Evolutionary conservation across 106 monocot species (phyloP), one percentile per base, ranked within the genome.

Genomic region (Dactylorhiza incarnata): DNA sequence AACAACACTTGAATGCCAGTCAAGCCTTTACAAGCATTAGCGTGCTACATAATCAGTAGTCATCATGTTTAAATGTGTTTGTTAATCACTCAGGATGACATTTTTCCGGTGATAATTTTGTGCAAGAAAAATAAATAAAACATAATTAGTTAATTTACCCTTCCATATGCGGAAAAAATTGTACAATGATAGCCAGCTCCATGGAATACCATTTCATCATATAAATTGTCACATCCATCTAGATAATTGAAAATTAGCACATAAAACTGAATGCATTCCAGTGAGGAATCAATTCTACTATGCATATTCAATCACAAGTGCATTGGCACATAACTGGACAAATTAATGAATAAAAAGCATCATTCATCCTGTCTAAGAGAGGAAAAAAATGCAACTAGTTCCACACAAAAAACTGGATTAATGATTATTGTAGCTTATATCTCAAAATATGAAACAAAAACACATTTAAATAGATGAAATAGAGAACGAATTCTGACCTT

Each of bases 401-500:
- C 51, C 58, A 4, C 56, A 16, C 58, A 58, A 58, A n/a, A 15
- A 19, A 16, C 16, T 52, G 14, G 51, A 11, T 52, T 20, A 37
- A 37, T 37, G 37, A 37, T 20, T 19, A 16, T 58, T 58, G 58
- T 20, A 72, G 9, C 37, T 46, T 47, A 47, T 65, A 58, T n/a
- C 19, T 58, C 16, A 58, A 58, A 58, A n/a, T 58, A 58, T 15
- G 16, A 58, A 58, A 58, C 16, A n/a, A 58, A n/a, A 58, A 20
- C 16, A 19, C 20, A 37, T 69, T 26, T 25, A 53, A 52, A 2
- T 7, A 45, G 2, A 16, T 24, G 51, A 50, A 53, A 25, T 15
- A 76, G 73, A n/a, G 58, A 58, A 19, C 46, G 16, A 76, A 61
- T 71, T 43, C 16, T 52, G 15, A 87, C 88, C 87, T 88, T 88